Evolutionary conservation across 2,329 filamentous ascomycete genomes (phyloP), one percentile per base, ranked within the genome.

Genomic region (Lachnum nothofagi): DNA sequence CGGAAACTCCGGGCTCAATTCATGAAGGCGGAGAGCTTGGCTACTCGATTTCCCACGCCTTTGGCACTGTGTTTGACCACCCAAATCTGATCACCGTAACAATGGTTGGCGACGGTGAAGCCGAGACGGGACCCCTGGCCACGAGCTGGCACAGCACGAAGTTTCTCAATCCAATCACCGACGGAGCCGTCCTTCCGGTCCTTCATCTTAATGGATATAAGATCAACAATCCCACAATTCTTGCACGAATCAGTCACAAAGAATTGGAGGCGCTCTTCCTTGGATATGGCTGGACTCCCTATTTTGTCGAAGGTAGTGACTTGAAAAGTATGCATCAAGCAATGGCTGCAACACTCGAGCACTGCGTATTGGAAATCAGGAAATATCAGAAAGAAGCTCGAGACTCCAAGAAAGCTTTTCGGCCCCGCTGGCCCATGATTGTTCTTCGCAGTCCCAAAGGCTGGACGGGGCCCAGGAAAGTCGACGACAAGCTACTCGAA

Each of bases 181-280:
- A 90, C 60, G 86, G 86, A 24, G 86, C 85, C 31, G 86, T 91
- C 6, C 74, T 91, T 1, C 86, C 86, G 0, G 81, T 91, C 5
- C 75, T 91, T 9, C 85, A 91, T 65, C 73, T 91, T 27, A 91
- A 91, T 60, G 86, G 86, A 40, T 91, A 90, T 76, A 91, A 91
- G 73, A 90, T 90, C 72, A 87, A 88, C 72, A 88, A 88, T 67
- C 85, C 85, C 7, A 90, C 82, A 4, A 63, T 91, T 0, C 76
- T 90, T 14, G 81, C 86, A 12, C 80, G 86, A 56, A 84, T 91
- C 62, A 79, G 79, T 37, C 85, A 89, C 64, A 79, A 85, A 53
- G 86, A 91, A 68, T 73, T 91, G 5, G 76, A 81, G 58, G 71
- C 75, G 20, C 72, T 91, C 16, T 86, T 91, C 67, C 55, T 78